Evolutionary conservation across 495 filamentous ascomycete genomes (phyloP), one percentile per base, ranked within the genome.

Genomic region (Hypoxylon lenormandii): DNA sequence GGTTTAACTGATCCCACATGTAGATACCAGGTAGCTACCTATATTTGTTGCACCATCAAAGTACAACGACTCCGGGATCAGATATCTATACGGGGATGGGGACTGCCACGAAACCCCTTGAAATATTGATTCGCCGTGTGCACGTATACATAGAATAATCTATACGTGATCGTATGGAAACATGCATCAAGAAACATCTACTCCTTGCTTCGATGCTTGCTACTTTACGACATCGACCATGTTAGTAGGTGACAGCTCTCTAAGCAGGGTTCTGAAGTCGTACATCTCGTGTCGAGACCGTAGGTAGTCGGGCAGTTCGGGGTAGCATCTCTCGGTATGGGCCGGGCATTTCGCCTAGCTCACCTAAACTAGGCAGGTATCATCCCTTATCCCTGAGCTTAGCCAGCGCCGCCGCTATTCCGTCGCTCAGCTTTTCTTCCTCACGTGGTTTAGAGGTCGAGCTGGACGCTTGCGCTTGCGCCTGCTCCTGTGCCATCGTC

Each of bases 381-480:
- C 49, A 66, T 19, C 80, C 79, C 19, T 77, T 80, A 5, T 84
- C 74, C 56, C 85, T 78, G 2, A 87, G 74, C 43, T 77, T 82
- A 11, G 83, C 85, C 46, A 87, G 58, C 13, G 83, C 85, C 26
- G 83, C 82, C 36, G 85, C 84, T 48, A 87, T 74, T 1, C 85
- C 85, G 23, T 79, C 84, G 51, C 80, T 82, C 16, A 87, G 74
- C n/a, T 78, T 72, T 40, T 81, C 73, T 16, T 78, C 77, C 57
- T 73, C 56, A 30, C 59, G 64, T 11, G 55, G 13, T 60, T 57
- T 66, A 10, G 56, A 45, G 36, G 64, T 60, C 26, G 61, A 74
- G 28, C 42, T 54, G 28, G 60, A 50, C 26, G 49, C 36, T 40
- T 51, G 55, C 28, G 67, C 73, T 51, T 72, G 45, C 3, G 66